These are phyloP conservation scores for Collybia sp. DNA, from an alignment of 768 basidiomycete species.

Conservation along the genomic window DNA sequence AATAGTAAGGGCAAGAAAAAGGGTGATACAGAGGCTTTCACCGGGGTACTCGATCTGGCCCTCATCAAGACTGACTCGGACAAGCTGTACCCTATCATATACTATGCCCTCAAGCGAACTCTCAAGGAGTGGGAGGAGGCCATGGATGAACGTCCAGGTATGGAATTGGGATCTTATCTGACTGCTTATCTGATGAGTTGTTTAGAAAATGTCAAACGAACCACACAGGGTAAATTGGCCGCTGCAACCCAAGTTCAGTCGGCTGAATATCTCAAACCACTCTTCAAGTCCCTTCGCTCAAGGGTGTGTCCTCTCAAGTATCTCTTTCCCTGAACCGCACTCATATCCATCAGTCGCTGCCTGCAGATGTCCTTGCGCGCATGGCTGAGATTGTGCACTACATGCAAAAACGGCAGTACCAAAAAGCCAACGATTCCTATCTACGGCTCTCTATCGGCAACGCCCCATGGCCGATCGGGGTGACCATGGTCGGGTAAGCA, in stretches of 20 bases:
- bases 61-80: conserved; percentile 90
- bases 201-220: conserved; percentile 78
- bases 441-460: conserved; percentile 96
- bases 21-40: conserved; percentile 52
- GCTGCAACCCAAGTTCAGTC: conserved; percentile 95
- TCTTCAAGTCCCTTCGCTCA: conserved; percentile 87
- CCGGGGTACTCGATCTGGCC: conserved; percentile 68
- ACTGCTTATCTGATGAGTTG: not conserved
- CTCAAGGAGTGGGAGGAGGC: conserved; percentile 96
- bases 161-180: conserved; percentile 13
- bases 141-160: conserved; percentile 91
- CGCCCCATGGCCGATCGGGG: conserved; percentile 99
- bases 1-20: conserved; percentile 57
- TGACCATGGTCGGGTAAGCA: conserved; percentile 96
- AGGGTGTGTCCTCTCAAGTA: conserved; percentile 52
- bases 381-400: conserved; percentile 93
- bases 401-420: conserved; percentile 96
- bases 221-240: conserved; percentile 89
- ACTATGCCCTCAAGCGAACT: conserved; percentile 88
- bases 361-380: conserved; percentile 77
- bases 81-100: conserved; percentile 95
- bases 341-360: conserved; percentile 50
- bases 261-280: conserved; percentile 93
- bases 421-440: conserved; percentile 95
- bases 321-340: not conserved